Evolutionary conservation across 805 yeast species (phyloP), one percentile per base, ranked within the genome.

Genomic region (Candida fluviatilis): DNA sequence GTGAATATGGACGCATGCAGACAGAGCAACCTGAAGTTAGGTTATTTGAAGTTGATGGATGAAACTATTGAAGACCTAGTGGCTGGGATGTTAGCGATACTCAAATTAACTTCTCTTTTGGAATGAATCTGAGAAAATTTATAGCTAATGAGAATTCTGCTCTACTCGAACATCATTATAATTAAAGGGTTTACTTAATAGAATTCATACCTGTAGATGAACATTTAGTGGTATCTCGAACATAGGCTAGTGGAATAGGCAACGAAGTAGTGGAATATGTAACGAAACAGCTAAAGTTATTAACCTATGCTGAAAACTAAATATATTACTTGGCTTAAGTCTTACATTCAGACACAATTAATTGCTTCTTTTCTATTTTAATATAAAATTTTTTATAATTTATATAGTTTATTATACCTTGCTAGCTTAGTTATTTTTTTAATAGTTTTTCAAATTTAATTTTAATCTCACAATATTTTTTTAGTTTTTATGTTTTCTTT

Each of bases 401-500:
- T 21, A 21, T 21, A 21, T 6, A 21, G n/a, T n/a, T n/a, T 21
- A 21, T 21, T 21, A 6, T 10, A 21, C 24, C 10, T 21, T 21
- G 24, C 8, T 6, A 21, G 10, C 10, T 21, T 21, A 6, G 10
- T 21, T 13, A 18, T 21, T 10, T 31, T 31, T 18, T 16, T 17
- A n/a, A 17, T 18, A 14, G n/a, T 12, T 14, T 30, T 18, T 18
- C 19, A 10, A 18, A 7, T 17, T 16, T 30, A 8, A 16, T 17
- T 30, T 30, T 7, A 15, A 27, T 6, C 12, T 27, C 17, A 13
- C 31, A 27, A 13, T 27, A 7, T 30, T 13, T 13, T 12, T 26
- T 26, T 19, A 19, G 8, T 32, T 21, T 32, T 11, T 19, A 16
- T 29, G 4, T 82, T 79, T 51, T 87, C 87, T 1, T 66, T 76